Conservation (phyloP, 345 rosid genomes). For the Garcia nutans region DNA sequence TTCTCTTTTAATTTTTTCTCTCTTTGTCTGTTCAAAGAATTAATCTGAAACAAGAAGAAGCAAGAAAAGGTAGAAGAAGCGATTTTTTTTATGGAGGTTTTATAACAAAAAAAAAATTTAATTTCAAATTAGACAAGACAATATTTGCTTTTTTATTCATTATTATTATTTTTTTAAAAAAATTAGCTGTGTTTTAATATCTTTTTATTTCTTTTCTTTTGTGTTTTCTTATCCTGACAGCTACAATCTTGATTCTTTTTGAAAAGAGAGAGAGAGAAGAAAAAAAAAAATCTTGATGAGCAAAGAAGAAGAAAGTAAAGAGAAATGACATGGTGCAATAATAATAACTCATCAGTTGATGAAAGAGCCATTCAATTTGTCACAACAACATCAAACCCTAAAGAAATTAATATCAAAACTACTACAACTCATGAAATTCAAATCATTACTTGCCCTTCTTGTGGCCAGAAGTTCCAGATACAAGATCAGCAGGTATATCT, state of each 20-base stretch:
- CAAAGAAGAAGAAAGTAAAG: constrained; percentile 17
- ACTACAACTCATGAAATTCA: constrained; percentile 3
- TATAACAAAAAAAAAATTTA: constrained; percentile 29
- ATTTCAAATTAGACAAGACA: constrained; percentile 13
- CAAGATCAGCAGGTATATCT: constrained; percentile 56
- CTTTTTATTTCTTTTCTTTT: background rate
- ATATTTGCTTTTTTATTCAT: background rate
- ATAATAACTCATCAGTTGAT: constrained; percentile 33
- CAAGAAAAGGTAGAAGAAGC: constrained; percentile 23
- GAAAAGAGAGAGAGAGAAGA: background rate
- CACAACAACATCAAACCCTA: constrained; percentile 1
- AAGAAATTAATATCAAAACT: background rate
- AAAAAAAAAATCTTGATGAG: constrained; percentile 24
- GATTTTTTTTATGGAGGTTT: background rate
- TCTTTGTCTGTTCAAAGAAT: background rate
- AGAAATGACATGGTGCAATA: constrained; percentile 69
- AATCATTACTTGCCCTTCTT: constrained; percentile 59
- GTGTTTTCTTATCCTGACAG: background rate
- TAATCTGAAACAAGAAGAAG: background rate
- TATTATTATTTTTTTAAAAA: background rate
- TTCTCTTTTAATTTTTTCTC: constrained; percentile 8
- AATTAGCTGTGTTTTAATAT: background rate
- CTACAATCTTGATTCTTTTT: constrained; percentile 10
- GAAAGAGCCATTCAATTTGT: constrained; percentile 33
- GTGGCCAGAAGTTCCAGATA: constrained; percentile 57